phyloP scores from a whole-genome alignment of 371 early-diverging fungal genomes.

The Circinella umbellata region DNA sequence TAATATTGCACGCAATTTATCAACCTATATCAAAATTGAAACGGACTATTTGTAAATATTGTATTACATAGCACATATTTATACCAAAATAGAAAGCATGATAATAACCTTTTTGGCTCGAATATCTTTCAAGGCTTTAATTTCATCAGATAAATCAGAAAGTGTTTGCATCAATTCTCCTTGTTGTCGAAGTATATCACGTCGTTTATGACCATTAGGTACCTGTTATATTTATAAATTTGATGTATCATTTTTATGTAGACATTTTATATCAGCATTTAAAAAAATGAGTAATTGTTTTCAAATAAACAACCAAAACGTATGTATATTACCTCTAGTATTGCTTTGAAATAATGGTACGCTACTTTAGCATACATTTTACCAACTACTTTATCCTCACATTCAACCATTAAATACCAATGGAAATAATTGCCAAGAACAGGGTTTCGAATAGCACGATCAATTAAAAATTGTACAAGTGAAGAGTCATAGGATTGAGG shows the following conservation, averaged over 20 bases:
- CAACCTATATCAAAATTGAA: slow-evolving; percentile 59
- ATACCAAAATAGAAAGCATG: no score
- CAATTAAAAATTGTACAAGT: slow-evolving; percentile 86
- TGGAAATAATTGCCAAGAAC: slow-evolving; percentile 89
- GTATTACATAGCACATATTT: no score
- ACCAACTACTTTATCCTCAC: slow-evolving; percentile 66
- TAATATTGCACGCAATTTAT: slow-evolving; percentile 73
- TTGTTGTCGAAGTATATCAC: slow-evolving; percentile 81
- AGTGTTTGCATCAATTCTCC: slow-evolving; percentile 82
- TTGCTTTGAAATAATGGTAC: slow-evolving; percentile 75
- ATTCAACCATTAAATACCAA: slow-evolving; percentile 97
- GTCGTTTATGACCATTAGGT: slow-evolving; percentile 67
- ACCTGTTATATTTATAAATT: slow-evolving; percentile 31
- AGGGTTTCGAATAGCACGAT: slow-evolving; percentile 79
- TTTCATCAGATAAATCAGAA: slow-evolving; percentile 70
- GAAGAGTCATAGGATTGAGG: slow-evolving; percentile 66
- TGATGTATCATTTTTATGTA: not conserved
- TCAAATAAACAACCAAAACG: no score
- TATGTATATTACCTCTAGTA: slow-evolving; percentile 55
- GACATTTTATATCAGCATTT: no score
- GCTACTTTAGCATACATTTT: slow-evolving; percentile 88
- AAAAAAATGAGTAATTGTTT: not conserved
- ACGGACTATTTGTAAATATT: no score
- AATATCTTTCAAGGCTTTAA: slow-evolving; percentile 78
- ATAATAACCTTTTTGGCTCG: slow-evolving; percentile 76